A percentile compares a stretch with the other conserved stretches of the same genome.
Conservation (phyloP, 768 basidiomycete species). For the Tulasnella sp. region DNA sequence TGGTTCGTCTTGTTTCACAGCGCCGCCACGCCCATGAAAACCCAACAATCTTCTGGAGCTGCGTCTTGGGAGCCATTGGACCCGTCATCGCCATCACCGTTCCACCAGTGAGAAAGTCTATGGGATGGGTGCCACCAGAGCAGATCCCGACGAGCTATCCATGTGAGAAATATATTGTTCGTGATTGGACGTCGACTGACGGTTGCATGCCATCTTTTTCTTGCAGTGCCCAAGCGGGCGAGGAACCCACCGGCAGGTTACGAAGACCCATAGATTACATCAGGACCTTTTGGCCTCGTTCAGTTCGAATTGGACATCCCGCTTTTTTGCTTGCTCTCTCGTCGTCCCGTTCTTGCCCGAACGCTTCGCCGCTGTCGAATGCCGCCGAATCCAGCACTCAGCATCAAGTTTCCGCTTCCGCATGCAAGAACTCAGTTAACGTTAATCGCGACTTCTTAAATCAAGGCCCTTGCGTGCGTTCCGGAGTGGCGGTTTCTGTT, state of each 20-base stretch:
- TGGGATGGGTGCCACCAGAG: conserved; percentile 29
- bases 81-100: conserved; percentile 40
- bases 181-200: not conserved
- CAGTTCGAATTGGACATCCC: not conserved
- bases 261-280: conserved; percentile 28
- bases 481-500: too few relatives aligned
- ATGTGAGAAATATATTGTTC: conserved; percentile 12
- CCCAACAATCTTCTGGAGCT: conserved; percentile 42
- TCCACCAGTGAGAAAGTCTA: conserved; percentile 38
- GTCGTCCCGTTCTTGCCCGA: not conserved
- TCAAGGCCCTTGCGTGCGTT: too few relatives aligned
- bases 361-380: not conserved
- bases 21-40: conserved; percentile 41
- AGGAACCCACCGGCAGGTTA: conserved; percentile 29
- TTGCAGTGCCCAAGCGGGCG: conserved; percentile 29
- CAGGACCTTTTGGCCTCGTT: not conserved
- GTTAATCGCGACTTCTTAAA: too few relatives aligned
- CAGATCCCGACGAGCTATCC: conserved; percentile 29
- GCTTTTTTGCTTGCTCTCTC: not conserved
- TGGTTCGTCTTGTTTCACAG: too few relatives aligned
- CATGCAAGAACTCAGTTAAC: not conserved
- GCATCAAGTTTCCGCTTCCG: not conserved
- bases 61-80: conserved; percentile 38
- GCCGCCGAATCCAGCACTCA: not conserved
- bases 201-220: not conserved